phyloP scores from a whole-genome alignment of 495 filamentous ascomycete genomes.

The Talaromyces borbonicus region DNA sequence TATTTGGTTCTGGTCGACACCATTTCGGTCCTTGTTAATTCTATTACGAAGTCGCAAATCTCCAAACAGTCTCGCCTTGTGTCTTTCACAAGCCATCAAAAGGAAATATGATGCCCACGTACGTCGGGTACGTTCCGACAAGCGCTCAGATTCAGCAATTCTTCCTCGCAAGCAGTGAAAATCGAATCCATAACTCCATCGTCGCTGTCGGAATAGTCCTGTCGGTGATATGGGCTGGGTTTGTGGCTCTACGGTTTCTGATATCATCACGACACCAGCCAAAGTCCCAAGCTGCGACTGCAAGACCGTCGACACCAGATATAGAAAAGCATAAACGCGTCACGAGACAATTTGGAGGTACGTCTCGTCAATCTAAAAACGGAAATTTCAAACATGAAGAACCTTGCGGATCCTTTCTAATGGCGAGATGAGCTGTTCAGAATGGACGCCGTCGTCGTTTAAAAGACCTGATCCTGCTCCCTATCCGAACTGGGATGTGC shows the following conservation, averaged over 20 bases:
- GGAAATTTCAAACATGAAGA: neutral
- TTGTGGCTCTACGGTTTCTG: neutral
- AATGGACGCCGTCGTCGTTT: slow-evolving; percentile 66
- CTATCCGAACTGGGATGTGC: slow-evolving; percentile 63
- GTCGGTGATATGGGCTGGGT: neutral
- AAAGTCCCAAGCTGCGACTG: neutral
- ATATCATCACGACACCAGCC: neutral
- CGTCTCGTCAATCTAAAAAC: neutral
- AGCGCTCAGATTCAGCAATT: neutral
- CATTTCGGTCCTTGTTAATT: no score
- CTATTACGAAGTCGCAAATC: no score
- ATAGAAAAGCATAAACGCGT: slow-evolving; percentile 17
- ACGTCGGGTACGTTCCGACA: neutral
- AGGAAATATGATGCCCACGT: slow-evolving; percentile 8
- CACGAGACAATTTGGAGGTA: slow-evolving; percentile 31
- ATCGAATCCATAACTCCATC: neutral
- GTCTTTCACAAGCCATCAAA: no score
- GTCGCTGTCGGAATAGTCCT: neutral
- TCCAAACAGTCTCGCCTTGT: no score
- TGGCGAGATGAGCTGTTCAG: slow-evolving; percentile 16
- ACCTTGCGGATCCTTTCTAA: no score
- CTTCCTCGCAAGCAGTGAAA: neutral
- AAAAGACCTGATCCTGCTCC: slow-evolving; percentile 54
- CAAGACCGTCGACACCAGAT: slow-evolving; percentile 17
- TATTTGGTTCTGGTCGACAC: no score